Evolutionary conservation across 768 basidiomycete species (phyloP).

Genomic region (Pulveroboletus sp.): DNA sequence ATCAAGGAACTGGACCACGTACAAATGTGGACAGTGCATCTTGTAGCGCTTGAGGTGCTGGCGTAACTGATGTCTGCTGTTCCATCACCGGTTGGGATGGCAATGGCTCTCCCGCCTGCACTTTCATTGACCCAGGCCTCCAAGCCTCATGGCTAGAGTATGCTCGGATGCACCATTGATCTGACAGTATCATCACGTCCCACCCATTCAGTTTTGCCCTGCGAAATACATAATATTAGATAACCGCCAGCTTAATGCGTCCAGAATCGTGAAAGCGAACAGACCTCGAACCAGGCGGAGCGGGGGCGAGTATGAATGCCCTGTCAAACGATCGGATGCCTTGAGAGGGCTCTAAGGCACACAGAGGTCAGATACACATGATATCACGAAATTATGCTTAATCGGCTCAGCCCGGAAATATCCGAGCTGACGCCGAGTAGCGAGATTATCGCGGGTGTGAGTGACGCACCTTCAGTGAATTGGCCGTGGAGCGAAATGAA

Average conservation of each 20-base stretch:
- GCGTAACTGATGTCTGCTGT: conserved; percentile 28
- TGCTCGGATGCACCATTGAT: conserved; percentile 78
- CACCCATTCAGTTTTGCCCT: conserved; percentile 84
- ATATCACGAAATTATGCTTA: conserved; percentile 10
- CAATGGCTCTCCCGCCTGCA: conserved; percentile 50
- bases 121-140: conserved; percentile 68
- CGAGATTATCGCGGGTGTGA: conserved; percentile 11
- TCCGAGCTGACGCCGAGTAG: conserved; percentile 7
- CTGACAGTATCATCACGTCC: conserved; percentile 88
- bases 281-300: conserved; percentile 79
- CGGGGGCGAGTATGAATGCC: conserved; percentile 82
- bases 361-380: conserved; percentile 18
- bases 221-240: conserved; percentile 11
- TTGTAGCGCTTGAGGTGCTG: conserved; percentile 41
- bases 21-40: conserved; percentile 57
- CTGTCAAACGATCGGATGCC: conserved; percentile 93
- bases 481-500: conserved; percentile 85
- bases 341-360: conserved; percentile 55
- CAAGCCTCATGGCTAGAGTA: conserved; percentile 84
- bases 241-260: conserved; percentile 9
- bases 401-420: conserved; percentile 6
- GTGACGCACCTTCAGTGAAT: conserved; percentile 78
- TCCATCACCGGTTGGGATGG: conserved; percentile 15
- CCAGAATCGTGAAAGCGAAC: conserved; percentile 30
- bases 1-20: conserved; percentile 29